phyloP scores from a whole-genome alignment of 345 rosid genomes.

The Linum tenue region DNA sequence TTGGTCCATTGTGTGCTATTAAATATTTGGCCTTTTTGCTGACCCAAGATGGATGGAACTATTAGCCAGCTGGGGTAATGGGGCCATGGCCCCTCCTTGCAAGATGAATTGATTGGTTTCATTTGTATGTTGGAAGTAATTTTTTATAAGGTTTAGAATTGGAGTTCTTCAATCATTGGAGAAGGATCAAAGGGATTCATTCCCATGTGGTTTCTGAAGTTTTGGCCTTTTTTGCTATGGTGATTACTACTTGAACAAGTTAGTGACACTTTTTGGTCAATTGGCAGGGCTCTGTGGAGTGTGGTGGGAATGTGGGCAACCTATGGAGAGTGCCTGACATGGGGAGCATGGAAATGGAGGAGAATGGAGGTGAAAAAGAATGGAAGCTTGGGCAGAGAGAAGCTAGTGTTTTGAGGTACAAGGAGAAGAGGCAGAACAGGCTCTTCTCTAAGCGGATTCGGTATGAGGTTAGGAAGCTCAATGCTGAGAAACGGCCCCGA shows the following conservation, averaged over 20 bases:
- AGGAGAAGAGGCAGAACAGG: constrained; percentile 76
- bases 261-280: too few species aligned
- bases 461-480: constrained; percentile 85
- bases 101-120: too few species aligned
- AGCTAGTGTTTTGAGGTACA: constrained; percentile 85
- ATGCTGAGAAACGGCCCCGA: constrained; percentile 93
- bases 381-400: constrained; percentile 54
- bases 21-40: not conserved
- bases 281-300: constrained; percentile 32
- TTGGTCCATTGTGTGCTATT: not conserved
- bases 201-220: too few species aligned
- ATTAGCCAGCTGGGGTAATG: not conserved
- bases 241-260: too few species aligned
- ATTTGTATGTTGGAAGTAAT: too few species aligned
- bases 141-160: too few species aligned
- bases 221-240: too few species aligned
- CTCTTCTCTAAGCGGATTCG: constrained; percentile 80
- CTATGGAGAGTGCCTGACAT: constrained; percentile 61
- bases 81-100: too few species aligned
- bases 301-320: constrained; percentile 21
- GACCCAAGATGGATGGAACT: not conserved
- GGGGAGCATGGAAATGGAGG: constrained; percentile 13
- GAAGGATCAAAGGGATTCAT: too few species aligned
- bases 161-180: too few species aligned
- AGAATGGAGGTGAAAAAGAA: constrained; percentile 10